These are phyloP conservation scores for Colletotrichum sp. DNA, from an alignment of 2,329 filamentous ascomycete genomes.

Conservation along the genomic window DNA sequence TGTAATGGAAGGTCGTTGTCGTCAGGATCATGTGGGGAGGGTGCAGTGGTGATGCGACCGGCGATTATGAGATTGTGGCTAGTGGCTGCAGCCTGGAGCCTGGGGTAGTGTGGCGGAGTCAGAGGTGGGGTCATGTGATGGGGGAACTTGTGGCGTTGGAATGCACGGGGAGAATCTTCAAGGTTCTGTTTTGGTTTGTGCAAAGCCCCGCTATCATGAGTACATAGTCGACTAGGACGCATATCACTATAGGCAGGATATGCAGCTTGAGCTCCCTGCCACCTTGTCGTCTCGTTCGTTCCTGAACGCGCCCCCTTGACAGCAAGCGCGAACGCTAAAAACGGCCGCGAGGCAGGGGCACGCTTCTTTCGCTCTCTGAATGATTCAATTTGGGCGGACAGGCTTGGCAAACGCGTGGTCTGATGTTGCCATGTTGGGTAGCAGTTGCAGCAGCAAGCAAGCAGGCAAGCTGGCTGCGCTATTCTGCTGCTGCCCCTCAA, in stretches of 20 bases:
- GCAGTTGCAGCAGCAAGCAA: background rate
- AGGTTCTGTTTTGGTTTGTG: background rate
- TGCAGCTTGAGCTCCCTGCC: background rate
- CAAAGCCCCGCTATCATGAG: background rate
- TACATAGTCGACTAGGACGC: too few species aligned
- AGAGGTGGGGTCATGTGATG: background rate
- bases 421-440: background rate
- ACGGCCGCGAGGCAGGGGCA: background rate
- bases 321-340: background rate
- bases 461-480: background rate
- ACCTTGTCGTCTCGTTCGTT: background rate
- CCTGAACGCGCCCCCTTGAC: background rate
- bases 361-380: background rate
- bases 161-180: background rate
- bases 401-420: constrained; percentile 11
- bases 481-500: background rate
- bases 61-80: background rate
- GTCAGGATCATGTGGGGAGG: constrained; percentile 20
- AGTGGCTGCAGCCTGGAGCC: background rate
- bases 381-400: background rate
- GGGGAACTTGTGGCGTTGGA: background rate
- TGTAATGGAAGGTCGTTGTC: constrained; percentile 4
- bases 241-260: background rate
- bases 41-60: constrained; percentile 5
- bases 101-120: constrained; percentile 12